Base-by-base conservation (phyloP, 2,329 filamentous ascomycete genomes). In the Ophiostoma novo-ulmi region DNA sequence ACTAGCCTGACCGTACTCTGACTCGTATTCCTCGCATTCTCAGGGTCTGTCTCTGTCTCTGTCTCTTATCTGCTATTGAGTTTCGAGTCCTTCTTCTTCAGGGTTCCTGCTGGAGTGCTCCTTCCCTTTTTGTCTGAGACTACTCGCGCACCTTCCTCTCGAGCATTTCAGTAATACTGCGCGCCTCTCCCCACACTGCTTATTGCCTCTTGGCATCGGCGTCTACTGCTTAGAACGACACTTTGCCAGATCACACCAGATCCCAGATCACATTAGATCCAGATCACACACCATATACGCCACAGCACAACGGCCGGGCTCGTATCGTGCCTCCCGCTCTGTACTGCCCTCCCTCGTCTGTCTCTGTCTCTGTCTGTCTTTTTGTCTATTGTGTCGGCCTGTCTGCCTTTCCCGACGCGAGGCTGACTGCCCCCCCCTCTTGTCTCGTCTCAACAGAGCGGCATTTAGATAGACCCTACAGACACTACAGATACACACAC, bases 1-100 rank as follows among this genome's bases (percentile, higher is more conserved):
- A n/a, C 61, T 65, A 20, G 58, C 31, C 61, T 64, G 61, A n/a
- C 61, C 61, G 61, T 44, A 31, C 31, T 44, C 41, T 44, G 41
- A 20, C 14, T 17, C 44, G 44, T 65, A 65, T 65, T 65, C 63
- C 63, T 65, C 63, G 63, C 63, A 39, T 65, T 65, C 63, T 31
- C 26, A 20, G 61, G 31, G 61, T 20, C 61, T 64, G 31, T 48
- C 5, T 17, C 14, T 17, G 44, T 20, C 14, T 22, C 22, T 61
- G 22, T 22, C 58, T 11, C 44, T 31, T 31, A 3, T 31, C 31
- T 31, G 31, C 31, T 31, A 31, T 31, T 31, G 17, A 35, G 5
- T 20, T 6, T 31, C 17, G 20, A 39, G 4, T 41, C 35, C 36
- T 39, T 20, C 31, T n/a, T 36, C 31, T n/a, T 13, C 61, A 8